Evolutionary conservation across 139 green algal genomes (phyloP).

Genomic region (Chlorella sp.): DNA sequence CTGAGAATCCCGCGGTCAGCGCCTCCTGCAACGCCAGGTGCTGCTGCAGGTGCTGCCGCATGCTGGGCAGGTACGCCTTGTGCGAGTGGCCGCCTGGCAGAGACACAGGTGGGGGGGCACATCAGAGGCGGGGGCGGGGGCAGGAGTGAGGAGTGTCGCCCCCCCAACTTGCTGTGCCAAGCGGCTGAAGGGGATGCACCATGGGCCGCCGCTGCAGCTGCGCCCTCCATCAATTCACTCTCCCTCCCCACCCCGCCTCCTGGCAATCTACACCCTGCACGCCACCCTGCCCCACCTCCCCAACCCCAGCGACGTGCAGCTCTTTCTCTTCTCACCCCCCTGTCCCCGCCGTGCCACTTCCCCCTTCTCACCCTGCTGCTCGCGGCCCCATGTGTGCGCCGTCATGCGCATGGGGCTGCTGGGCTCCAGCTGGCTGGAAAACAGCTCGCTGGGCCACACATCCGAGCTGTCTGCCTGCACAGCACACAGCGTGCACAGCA

Average conservation of each 20-base stretch:
- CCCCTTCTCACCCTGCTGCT: slow-evolving; percentile 29
- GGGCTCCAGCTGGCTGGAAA: slow-evolving; percentile 34
- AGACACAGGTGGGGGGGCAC: background rate
- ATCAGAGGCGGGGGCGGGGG: background rate
- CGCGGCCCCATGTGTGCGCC: slow-evolving; percentile 7
- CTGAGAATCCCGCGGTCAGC: slow-evolving; percentile 49
- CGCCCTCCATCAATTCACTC: too few species aligned
- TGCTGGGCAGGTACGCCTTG: slow-evolving; percentile 42
- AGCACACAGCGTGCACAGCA: too few species aligned
- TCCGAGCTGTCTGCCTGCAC: slow-evolving; percentile 66
- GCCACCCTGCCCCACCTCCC: background rate
- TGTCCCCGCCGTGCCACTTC: slow-evolving; percentile 2
- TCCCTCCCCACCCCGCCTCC: too few species aligned
- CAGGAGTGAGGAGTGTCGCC: background rate
- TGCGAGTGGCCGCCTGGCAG: slow-evolving; percentile 16
- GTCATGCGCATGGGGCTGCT: slow-evolving; percentile 37
- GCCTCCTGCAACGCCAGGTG: slow-evolving; percentile 55
- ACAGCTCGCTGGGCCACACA: slow-evolving; percentile 68
- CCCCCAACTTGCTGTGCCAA: background rate
- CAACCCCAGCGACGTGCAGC: background rate
- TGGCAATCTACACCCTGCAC: background rate
- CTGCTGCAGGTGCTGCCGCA: slow-evolving; percentile 53
- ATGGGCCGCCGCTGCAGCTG: background rate
- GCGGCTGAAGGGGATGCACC: background rate
- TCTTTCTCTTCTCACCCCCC: too few species aligned